Evolutionary conservation across 257 asterid genomes (phyloP).

Genomic region (Ligustrum vulgare): DNA sequence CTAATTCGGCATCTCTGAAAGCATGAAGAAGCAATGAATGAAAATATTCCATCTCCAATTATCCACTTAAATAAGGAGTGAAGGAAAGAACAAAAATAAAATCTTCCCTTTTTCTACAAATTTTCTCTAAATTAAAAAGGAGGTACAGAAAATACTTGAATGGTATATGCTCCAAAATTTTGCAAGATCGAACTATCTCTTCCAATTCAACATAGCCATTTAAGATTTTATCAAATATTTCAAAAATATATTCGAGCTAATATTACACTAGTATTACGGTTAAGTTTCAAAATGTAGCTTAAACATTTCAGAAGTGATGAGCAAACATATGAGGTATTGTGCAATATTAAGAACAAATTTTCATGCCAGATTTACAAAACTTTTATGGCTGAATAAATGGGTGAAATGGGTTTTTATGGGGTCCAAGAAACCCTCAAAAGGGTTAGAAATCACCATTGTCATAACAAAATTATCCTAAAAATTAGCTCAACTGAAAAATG

Average conservation of each 20-base stretch:
- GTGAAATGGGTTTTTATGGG: background rate
- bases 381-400: background rate
- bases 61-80: no score
- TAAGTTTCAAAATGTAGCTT: no score
- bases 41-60: no score
- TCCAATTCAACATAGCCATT: slow-evolving; percentile 14
- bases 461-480: background rate
- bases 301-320: background rate
- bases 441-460: background rate
- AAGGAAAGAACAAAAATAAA: slow-evolving; percentile 4
- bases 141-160: background rate
- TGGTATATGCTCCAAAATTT: slow-evolving; percentile 5
- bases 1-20: no score
- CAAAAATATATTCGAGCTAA: no score
- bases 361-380: background rate
- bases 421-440: no score
- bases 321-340: background rate
- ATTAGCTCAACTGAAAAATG: background rate
- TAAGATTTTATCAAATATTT: no score
- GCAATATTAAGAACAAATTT: background rate
- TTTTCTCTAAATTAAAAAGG: slow-evolving; percentile 3
- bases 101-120: background rate
- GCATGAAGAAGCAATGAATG: no score
- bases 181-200: slow-evolving; percentile 7
- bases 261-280: no score